Evolutionary conservation across 2,329 filamentous ascomycete species (phyloP).

Genomic region (Cladosporium cucumerinum): DNA sequence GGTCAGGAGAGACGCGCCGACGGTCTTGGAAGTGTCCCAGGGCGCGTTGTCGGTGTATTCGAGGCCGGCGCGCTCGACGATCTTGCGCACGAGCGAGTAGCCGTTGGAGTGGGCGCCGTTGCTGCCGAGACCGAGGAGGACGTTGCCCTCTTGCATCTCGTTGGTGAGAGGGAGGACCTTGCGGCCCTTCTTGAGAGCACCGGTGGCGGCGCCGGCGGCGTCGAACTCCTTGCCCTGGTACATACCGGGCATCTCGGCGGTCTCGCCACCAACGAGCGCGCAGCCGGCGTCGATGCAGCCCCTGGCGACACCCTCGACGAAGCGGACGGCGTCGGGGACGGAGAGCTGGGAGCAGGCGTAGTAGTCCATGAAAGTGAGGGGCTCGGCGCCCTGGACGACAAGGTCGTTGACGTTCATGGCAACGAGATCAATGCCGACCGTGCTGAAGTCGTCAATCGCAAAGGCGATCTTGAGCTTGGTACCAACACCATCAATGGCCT

Average conservation of each 20-base stretch:
- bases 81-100: constrained; percentile 91
- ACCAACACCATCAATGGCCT: constrained; percentile 91
- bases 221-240: constrained; percentile 89
- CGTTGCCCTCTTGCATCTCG: constrained; percentile 75
- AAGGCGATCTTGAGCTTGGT: constrained; percentile 97
- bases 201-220: constrained; percentile 83
- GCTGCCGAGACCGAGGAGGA: constrained; percentile 80
- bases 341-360: constrained; percentile 90
- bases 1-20: constrained; percentile 77
- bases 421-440: constrained; percentile 92
- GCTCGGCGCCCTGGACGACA: constrained; percentile 90
- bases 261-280: constrained; percentile 93
- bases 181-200: constrained; percentile 66
- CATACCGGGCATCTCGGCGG: constrained; percentile 96
- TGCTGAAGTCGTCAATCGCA: constrained; percentile 82
- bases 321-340: constrained; percentile 72
- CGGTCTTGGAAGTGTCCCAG: constrained; percentile 62
- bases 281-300: constrained; percentile 84
- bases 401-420: constrained; percentile 99
- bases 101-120: constrained; percentile 93
- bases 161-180: constrained; percentile 71
- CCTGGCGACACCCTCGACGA: constrained; percentile 83
- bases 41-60: constrained; percentile 70
- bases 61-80: constrained; percentile 72
- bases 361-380: constrained; percentile 96